These are phyloP conservation scores for Tilletiopsis washingtonensis DNA, from an alignment of 1,284 basidiomycete species.

Conservation along the genomic window DNA sequence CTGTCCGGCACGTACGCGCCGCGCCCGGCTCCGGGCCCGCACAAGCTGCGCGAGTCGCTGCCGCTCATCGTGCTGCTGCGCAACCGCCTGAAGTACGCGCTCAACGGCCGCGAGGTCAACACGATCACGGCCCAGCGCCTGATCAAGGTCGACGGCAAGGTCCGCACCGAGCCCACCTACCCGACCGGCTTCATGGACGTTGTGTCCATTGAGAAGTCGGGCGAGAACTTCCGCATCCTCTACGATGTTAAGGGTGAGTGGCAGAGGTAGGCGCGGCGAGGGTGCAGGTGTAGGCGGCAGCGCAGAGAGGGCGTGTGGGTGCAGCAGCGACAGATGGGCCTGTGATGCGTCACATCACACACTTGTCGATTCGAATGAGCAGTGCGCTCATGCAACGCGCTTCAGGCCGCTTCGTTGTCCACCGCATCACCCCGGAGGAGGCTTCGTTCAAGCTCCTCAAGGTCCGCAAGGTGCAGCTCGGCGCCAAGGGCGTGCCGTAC, in stretches of 20 bases:
- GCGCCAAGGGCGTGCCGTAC: constrained; percentile 88
- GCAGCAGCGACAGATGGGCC: no score
- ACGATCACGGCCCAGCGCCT: constrained; percentile 91
- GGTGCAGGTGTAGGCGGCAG: no score
- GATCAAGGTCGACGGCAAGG: constrained; percentile 98
- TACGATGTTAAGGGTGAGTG: constrained; percentile 78
- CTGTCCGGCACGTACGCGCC: constrained; percentile 95
- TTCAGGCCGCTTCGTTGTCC: constrained; percentile 88
- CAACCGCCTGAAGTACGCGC: constrained; percentile 97
- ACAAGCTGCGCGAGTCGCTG: constrained; percentile 97
- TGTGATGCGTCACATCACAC: not conserved
- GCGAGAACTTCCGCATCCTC: constrained; percentile 98
- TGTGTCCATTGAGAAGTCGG: constrained; percentile 93
- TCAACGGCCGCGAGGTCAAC: constrained; percentile 91
- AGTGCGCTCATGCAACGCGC: no score
- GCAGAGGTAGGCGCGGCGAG: no score
- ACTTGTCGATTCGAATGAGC: no score
- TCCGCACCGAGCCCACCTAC: constrained; percentile 94
- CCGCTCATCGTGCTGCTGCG: constrained; percentile 68
- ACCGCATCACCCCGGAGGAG: constrained; percentile 98
- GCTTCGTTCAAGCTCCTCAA: constrained; percentile 97
- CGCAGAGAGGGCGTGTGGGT: no score
- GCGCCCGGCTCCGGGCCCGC: constrained; percentile 92
- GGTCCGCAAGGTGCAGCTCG: constrained; percentile 84
- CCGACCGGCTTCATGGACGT: constrained; percentile 98